A percentile compares a stretch with the other conserved stretches of the same genome.
Evolutionary conservation across 352 stramenopile genomes (phyloP).

Genomic region (Globisporangium emineosum): DNA sequence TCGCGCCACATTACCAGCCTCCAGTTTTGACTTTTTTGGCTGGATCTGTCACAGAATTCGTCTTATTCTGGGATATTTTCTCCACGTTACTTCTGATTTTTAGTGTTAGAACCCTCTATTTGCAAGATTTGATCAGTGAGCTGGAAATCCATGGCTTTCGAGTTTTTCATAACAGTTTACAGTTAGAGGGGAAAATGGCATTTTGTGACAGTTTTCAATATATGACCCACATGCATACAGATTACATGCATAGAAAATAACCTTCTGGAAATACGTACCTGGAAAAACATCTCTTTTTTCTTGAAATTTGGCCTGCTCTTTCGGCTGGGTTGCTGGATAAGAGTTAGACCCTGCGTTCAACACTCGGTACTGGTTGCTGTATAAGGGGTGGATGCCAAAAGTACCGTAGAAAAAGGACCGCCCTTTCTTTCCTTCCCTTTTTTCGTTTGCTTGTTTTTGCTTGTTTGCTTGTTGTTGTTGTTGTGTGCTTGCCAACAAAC

Average conservation of each 20-base stretch:
- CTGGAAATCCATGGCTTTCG: neutral
- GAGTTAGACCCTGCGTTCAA: neutral
- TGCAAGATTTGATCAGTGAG: neutral
- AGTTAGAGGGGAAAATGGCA: too few relatives aligned
- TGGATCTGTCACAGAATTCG: neutral
- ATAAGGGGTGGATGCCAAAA: neutral
- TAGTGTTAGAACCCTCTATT: slow-evolving; percentile 1
- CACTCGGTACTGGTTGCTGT: neutral
- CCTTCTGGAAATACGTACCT: neutral
- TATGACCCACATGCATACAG: too few relatives aligned
- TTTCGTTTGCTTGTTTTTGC: neutral
- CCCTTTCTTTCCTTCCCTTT: neutral
- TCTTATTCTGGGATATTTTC: neutral
- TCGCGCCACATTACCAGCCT: too few relatives aligned
- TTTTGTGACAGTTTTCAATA: too few relatives aligned
- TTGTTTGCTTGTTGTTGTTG: neutral
- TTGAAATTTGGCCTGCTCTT: neutral
- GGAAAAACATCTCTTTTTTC: neutral
- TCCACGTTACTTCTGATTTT: neutral
- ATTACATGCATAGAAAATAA: too few relatives aligned
- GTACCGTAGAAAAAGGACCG: neutral
- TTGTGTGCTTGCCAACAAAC: neutral
- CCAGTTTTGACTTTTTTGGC: neutral
- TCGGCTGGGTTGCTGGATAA: neutral
- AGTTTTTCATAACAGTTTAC: too few relatives aligned